These are phyloP conservation scores for Pyronema omphalodes DNA, from an alignment of 495 filamentous ascomycete species.

Conservation along the genomic window DNA sequence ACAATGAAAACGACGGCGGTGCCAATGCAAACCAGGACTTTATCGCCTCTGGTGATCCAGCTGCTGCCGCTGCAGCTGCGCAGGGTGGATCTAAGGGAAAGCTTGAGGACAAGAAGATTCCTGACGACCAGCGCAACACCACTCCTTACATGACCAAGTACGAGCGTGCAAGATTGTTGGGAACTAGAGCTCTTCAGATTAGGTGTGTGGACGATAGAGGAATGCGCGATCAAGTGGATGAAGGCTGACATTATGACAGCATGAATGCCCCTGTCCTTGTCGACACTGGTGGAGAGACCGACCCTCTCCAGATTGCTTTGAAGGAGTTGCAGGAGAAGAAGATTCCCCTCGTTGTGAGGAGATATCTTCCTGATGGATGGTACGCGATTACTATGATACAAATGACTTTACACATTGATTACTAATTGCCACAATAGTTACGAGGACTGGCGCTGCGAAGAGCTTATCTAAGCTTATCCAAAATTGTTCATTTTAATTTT, in stretches of 20 bases:
- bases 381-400: conserved; percentile 32
- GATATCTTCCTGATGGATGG: conserved; percentile 94
- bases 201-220: conserved; percentile 41
- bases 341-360: conserved; percentile 82
- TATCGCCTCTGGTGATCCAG: conserved; percentile 56
- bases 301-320: conserved; percentile 89
- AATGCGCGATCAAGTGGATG: background rate
- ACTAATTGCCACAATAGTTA: conserved; percentile 41
- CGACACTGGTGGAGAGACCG: conserved; percentile 91
- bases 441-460: conserved; percentile 98
- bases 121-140: conserved; percentile 70
- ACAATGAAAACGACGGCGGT: conserved; percentile 25
- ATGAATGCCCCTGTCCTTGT: conserved; percentile 97
- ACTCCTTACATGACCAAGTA: conserved; percentile 99
- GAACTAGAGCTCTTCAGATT: conserved; percentile 86
- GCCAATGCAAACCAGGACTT: conserved; percentile 37
- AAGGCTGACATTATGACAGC: conserved; percentile 28
- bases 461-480: conserved; percentile 34
- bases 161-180: conserved; percentile 80
- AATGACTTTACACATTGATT: background rate
- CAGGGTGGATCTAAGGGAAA: conserved; percentile 34
- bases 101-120: conserved; percentile 72
- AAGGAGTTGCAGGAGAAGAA: conserved; percentile 97
- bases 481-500: background rate
- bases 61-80: conserved; percentile 39